These are phyloP conservation scores for Fusarium nodosum DNA, from an alignment of 2,329 filamentous ascomycete species.

Conservation along the genomic window DNA sequence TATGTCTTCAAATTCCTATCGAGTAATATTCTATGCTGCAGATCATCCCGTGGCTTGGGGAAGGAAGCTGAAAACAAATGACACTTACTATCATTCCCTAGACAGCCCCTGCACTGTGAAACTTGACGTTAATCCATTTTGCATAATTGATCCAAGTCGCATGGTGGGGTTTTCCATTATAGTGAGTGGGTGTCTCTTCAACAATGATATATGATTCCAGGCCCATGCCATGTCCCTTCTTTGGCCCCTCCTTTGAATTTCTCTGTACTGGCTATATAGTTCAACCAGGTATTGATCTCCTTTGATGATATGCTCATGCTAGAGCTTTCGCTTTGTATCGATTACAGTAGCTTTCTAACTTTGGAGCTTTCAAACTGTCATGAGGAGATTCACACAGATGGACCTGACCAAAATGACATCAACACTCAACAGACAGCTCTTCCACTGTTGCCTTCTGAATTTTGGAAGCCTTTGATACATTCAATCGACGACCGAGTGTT, in stretches of 20 bases:
- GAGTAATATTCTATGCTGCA: neutral
- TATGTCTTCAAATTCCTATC: neutral
- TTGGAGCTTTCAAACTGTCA: neutral
- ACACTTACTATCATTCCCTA: neutral
- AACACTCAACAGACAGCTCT: neutral
- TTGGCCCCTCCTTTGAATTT: too few relatives aligned
- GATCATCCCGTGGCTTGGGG: neutral
- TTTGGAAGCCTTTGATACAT: constrained; percentile 26
- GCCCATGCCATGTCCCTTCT: too few relatives aligned
- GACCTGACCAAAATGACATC: too few relatives aligned
- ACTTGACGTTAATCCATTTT: too few relatives aligned
- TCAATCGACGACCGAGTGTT: constrained; percentile 11
- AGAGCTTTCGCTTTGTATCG: neutral
- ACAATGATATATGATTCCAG: too few relatives aligned
- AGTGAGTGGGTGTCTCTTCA: too few relatives aligned
- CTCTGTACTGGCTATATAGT: neutral
- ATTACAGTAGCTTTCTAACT: too few relatives aligned
- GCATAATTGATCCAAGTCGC: too few relatives aligned
- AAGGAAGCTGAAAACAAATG: neutral
- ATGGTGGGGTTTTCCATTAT: too few relatives aligned
- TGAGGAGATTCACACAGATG: neutral
- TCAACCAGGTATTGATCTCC: neutral
- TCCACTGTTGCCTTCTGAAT: neutral
- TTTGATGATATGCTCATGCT: neutral
- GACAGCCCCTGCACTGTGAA: too few relatives aligned